Evolutionary conservation across 371 early-diverging fungal species (phyloP).

Genomic region (Nematocida parisii): DNA sequence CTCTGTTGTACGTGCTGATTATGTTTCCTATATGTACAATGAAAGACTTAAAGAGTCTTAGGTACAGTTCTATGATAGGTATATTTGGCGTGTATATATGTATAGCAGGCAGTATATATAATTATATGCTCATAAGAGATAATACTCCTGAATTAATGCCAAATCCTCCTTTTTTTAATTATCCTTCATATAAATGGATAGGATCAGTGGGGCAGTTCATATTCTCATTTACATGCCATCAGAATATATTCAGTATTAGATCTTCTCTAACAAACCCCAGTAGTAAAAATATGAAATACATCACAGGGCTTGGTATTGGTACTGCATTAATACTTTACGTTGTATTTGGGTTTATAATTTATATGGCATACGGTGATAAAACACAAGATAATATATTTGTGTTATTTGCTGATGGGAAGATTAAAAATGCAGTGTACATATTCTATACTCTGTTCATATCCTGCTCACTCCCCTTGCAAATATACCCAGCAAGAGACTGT

Average conservation of each 20-base stretch:
- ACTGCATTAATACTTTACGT: slow-evolving; percentile 79
- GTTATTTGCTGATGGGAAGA: slow-evolving; percentile 62
- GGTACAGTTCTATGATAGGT: slow-evolving; percentile 85
- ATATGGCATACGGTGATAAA: slow-evolving; percentile 82
- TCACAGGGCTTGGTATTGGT: slow-evolving; percentile 72
- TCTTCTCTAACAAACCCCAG: slow-evolving; percentile 64
- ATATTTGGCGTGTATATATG: slow-evolving; percentile 82
- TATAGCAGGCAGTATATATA: slow-evolving; percentile 77
- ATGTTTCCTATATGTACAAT: slow-evolving; percentile 70
- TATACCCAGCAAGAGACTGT: slow-evolving; percentile 81
- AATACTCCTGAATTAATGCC: slow-evolving; percentile 63
- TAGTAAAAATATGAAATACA: slow-evolving; percentile 52
- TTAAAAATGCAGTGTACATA: slow-evolving; percentile 74
- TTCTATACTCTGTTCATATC: slow-evolving; percentile 83
- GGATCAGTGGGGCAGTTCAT: slow-evolving; percentile 87
- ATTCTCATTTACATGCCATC: slow-evolving; percentile 96
- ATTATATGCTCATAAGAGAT: slow-evolving; percentile 71
- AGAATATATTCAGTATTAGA: slow-evolving; percentile 73
- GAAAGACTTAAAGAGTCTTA: slow-evolving; percentile 81
- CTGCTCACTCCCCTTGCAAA: slow-evolving; percentile 91
- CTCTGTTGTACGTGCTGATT: slow-evolving; percentile 35
- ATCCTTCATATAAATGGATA: slow-evolving; percentile 74
- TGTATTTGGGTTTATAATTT: slow-evolving; percentile 81
- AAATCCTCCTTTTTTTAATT: slow-evolving; percentile 67
- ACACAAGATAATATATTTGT: slow-evolving; percentile 81